Percentiles rank a stretch among this genome's conserved stretches.
These are phyloP conservation scores for Ceratocystiopsis sp. DNA, from an alignment of 2,329 filamentous ascomycete species.

Conservation along the genomic window DNA sequence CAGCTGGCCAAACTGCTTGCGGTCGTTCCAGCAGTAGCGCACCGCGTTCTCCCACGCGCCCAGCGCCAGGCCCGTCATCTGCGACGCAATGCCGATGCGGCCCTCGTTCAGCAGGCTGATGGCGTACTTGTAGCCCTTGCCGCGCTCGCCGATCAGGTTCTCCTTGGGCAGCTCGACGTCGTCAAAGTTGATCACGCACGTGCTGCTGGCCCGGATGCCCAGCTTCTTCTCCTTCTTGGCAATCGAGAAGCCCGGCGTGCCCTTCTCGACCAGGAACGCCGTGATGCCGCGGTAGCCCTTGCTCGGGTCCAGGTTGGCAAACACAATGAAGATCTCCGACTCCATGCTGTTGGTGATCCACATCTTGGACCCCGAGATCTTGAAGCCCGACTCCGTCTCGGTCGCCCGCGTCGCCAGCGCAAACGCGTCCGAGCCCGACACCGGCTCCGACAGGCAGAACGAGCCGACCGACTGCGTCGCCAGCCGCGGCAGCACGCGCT, in stretches of 20 bases:
- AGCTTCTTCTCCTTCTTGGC: constrained; percentile 99
- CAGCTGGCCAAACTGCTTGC: constrained; percentile 85
- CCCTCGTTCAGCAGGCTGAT: constrained; percentile 91
- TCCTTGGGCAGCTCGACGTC: constrained; percentile 80
- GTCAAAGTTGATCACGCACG: constrained; percentile 94
- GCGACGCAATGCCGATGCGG: constrained; percentile 90
- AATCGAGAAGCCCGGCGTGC: constrained; percentile 73
- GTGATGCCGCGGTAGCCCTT: constrained; percentile 96
- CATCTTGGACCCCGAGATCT: constrained; percentile 89
- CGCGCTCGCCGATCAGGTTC: constrained; percentile 75
- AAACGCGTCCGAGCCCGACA: constrained; percentile 89
- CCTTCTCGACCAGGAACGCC: constrained; percentile 89
- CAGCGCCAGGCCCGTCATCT: constrained; percentile 94
- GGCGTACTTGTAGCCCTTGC: constrained; percentile 95
- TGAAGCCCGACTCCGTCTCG: constrained; percentile 69
- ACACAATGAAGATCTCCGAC: constrained; percentile 90
- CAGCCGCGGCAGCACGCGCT: constrained; percentile 75
- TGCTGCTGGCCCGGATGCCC: constrained; percentile 87
- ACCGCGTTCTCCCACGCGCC: constrained; percentile 93
- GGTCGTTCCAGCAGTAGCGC: constrained; percentile 92
- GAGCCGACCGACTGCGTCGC: constrained; percentile 82
- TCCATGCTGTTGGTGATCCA: constrained; percentile 99
- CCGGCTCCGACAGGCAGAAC: constrained; percentile 85
- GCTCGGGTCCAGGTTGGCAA: constrained; percentile 82
- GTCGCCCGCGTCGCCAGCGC: constrained; percentile 81